Evolutionary conservation across 2,329 filamentous ascomycete species (phyloP), one percentile per base, ranked within the genome.

Genomic region (Delphinella strobiligena): DNA sequence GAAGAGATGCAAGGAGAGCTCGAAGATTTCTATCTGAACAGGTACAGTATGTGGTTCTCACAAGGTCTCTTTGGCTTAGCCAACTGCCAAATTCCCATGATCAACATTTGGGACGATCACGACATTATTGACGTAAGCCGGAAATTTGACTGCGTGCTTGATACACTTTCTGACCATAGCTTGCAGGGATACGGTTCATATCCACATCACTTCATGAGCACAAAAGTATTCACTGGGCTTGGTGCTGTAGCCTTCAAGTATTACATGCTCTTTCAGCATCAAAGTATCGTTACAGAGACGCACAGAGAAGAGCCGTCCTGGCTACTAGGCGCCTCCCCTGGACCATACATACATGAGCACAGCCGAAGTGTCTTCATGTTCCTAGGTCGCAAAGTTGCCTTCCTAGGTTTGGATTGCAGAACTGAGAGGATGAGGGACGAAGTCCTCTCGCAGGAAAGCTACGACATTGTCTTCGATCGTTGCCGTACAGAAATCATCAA

Each of bases 201-300:
- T 58, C 80, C 88, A 3, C 75, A 95, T 49, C 77, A 84, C 49
- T 91, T 94, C 54, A 96, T 95, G 86, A 76, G 74, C 48, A 85
- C 84, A 2, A 82, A 85, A 1, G 84, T 96, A 0, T 93, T 98
- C 56, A 81, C 80, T 2, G 91, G 93, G 0, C 62, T 98, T 7
- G 93, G 91, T 2, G 82, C 82, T 29, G 78, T 96, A 36, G 89
- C 89, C 0, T 96, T 91, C 73, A 98, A 98, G 59, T 98, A 96
- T 62, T 98, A 98, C 54, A 81, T 98, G 78, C 72, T 98, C 7
- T 98, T 98, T 65, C 91, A 98, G 59, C 91, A 98, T 51, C 93
- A 98, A 59, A 93, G 82, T 49, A 69, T 93, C 3, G 65, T 76
- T 1, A 75, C 80, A 34, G 91, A 98, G 63, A 86, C 80, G 1